Base-by-base conservation (phyloP, 176 grass and related monocot species). In the Triticum aestivum region DNA sequence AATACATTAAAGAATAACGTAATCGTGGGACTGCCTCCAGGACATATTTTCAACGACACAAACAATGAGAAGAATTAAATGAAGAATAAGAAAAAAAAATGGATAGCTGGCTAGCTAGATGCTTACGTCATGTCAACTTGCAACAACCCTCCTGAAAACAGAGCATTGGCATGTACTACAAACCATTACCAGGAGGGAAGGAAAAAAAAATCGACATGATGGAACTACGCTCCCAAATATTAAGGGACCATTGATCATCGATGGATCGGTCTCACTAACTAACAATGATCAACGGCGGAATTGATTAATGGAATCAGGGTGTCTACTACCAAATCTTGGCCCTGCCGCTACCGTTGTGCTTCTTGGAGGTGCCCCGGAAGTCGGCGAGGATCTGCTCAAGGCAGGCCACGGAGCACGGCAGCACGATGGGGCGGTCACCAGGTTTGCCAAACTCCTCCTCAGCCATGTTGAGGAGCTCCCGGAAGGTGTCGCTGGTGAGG, bases 381-480 rank as follows among this genome's bases (percentile, higher is more conserved):
- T 69, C 63, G 77, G 87, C 73, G 21, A 94, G 86, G 49, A 86
- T 92, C 75, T 73, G 65, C 3, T 87, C 78, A 71, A 94, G 87
- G 78, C 42, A 84, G 65, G 63, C 85, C 44, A 63, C 87, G 44
- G 90, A 88, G 83, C 92, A 94, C 15, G 92, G 90, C n/a, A 94
- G 90, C 52, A 94, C 87, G 58, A 94, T 89, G 42, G 90, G 92
- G 66, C 90, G 87, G 68, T 33, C 90, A 65, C 84, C 88, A 70
- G 92, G 86, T 5, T 77, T 77, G 66, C 92, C 92, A 23, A 87
- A 94, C 90, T 94, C 92, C 87, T 94, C 92, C 83, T 94, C 90
- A 41, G 90, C 92, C 82, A 88, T 84, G 85, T 64, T 85, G 70
- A 94, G 86, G 8, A 94, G 85, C 78, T 94, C 92, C 75, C 71